Evolutionary conservation across 1,284 basidiomycete genomes (phyloP), one percentile per base, ranked within the genome.

Genomic region (Cutaneotrichosporon spelunceum): DNA sequence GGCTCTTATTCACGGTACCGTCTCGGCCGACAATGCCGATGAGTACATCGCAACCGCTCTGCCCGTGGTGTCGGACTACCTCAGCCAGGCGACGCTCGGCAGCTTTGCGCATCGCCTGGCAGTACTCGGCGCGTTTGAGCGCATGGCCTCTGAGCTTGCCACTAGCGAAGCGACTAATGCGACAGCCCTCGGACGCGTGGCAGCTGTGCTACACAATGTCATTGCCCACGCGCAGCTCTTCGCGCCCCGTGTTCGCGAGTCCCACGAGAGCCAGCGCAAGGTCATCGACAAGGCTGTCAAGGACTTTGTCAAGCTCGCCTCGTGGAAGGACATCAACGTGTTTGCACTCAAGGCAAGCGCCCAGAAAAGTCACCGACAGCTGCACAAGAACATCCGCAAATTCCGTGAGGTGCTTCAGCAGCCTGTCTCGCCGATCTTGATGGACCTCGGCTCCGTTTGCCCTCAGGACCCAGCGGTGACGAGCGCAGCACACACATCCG

Each of bases 291-390:
- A 87, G 70, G 89, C 95, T 58, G 85, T 99, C 58, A 84, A 83
- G 62, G 87, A 86, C 59, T 90, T 91, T 73, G 89, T 99, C 82
- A 93, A 93, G 76, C 83, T 99, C 44, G 96, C 96, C 0, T 96
- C 93, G 72, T 99, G 96, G 96, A 95, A 91, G 77, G 96, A 99
- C 74, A 83, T 95, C 73, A 99, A 99, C 71, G 89, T 99, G 11
- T 90, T 92, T 67, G 93, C 96, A 4, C 83, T 99, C 66, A 91
- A 90, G 76, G 88, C 90, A 65, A 98, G 93, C 70, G 94, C 95
- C 0, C 86, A 89, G 68, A 89, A 86, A 72, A 93, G 91, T 2
- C 96, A 99, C 77, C 87, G 87, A 64, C 91, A 94, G 67, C 82
- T 99, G 14, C 95, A 94, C 84, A 93, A 91, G 77, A 86, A 87